phyloP scores from a whole-genome alignment of 805 yeast species.

The Cyberlindnera maclurae region DNA sequence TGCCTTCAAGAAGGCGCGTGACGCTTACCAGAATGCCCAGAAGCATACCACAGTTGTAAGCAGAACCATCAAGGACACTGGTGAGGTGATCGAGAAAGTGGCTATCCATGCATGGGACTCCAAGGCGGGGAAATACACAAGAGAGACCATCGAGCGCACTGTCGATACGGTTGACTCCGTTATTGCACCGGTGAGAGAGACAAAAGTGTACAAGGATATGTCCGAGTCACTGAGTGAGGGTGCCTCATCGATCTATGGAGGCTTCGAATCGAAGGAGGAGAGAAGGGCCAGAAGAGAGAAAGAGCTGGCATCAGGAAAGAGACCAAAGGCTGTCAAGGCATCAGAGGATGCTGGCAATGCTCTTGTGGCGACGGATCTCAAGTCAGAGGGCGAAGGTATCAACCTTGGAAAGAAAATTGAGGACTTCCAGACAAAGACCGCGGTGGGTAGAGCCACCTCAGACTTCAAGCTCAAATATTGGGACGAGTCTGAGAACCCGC shows the following conservation, averaged over 20 bases:
- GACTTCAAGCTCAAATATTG: conserved; percentile 58
- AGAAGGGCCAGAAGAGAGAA: conserved; percentile 67
- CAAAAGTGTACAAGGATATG: conserved; percentile 84
- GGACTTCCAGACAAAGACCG: conserved; percentile 56
- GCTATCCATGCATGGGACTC: conserved; percentile 96
- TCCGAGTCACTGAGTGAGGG: conserved; percentile 89
- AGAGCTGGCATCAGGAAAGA: conserved; percentile 51
- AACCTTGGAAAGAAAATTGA: conserved; percentile 54
- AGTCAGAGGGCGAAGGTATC: conserved; percentile 57
- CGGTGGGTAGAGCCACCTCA: conserved; percentile 58
- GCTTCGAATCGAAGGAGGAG: conserved; percentile 78
- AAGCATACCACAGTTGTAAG: conserved; percentile 62
- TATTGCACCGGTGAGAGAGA: conserved; percentile 89
- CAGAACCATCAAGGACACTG: conserved; percentile 77
- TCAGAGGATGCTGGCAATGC: conserved; percentile 79
- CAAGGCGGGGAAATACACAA: conserved; percentile 82
- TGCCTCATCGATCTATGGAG: conserved; percentile 83
- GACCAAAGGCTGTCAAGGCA: conserved; percentile 62
- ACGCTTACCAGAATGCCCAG: conserved; percentile 84
- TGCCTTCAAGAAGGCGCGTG: conserved; percentile 87
- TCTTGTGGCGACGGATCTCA: conserved; percentile 73
- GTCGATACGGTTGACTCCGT: conserved; percentile 82
- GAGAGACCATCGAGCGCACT: conserved; percentile 73
- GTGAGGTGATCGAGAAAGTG: conserved; percentile 86
- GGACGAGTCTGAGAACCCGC: conserved; percentile 94